Percentiles rank a stretch among this genome's conserved stretches.
Evolutionary conservation across 441 rosid genomes (phyloP).

Genomic region (Biscutella laevigata): DNA sequence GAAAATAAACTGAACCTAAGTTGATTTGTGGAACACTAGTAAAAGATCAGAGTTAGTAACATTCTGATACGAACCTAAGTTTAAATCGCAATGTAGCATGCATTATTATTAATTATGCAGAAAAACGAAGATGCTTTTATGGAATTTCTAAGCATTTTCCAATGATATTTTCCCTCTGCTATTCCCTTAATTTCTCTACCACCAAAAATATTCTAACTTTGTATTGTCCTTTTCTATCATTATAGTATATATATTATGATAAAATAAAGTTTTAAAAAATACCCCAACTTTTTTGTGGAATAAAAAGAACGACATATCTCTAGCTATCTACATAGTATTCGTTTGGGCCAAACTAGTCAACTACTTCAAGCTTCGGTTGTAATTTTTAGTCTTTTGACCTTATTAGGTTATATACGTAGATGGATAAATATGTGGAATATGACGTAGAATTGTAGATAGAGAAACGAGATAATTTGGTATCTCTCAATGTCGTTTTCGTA

Average conservation of each 20-base stretch:
- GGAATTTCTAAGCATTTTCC: conserved; percentile 8
- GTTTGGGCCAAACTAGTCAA: too few relatives aligned
- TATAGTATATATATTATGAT: too few relatives aligned
- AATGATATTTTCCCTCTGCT: background rate
- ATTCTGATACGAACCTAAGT: too few relatives aligned
- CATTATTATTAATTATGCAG: too few relatives aligned
- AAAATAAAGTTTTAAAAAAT: too few relatives aligned
- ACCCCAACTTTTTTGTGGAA: background rate
- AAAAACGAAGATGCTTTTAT: background rate
- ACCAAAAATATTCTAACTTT: conserved; percentile 11
- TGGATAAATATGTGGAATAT: background rate
- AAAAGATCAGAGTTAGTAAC: too few relatives aligned
- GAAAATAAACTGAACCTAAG: too few relatives aligned
- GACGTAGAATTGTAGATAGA: conserved; percentile 7
- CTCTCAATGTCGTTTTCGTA: conserved; percentile 14
- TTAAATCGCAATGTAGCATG: too few relatives aligned
- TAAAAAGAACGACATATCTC: background rate
- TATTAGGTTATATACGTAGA: background rate
- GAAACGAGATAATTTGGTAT: background rate
- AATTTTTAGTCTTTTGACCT: too few relatives aligned
- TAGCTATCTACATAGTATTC: too few relatives aligned
- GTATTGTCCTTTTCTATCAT: background rate
- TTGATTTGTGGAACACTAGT: too few relatives aligned
- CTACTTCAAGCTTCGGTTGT: too few relatives aligned
- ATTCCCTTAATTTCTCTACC: conserved; percentile 12